phyloP scores from a whole-genome alignment of 1,139 yeast species.

The Geotrichum macrosporum region DNA sequence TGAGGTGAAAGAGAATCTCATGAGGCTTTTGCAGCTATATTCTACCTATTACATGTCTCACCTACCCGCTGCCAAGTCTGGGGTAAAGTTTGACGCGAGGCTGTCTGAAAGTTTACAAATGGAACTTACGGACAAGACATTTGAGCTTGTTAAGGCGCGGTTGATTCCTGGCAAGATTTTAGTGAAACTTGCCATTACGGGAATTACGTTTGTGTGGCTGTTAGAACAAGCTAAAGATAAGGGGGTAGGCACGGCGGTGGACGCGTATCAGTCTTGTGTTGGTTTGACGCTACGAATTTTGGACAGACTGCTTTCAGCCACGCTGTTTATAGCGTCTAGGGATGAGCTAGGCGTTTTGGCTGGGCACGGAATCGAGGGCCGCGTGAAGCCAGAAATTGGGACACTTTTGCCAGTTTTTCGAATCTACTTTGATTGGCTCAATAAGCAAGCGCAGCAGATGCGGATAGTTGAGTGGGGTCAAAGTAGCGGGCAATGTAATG shows the following conservation, averaged over 20 bases:
- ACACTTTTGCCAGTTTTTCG: slow-evolving; percentile 16
- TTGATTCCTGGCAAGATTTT: slow-evolving; percentile 12
- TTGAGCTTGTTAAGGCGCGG: slow-evolving; percentile 13
- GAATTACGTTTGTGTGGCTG: slow-evolving; percentile 18
- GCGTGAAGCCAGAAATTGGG: background rate
- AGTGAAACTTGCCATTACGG: slow-evolving; percentile 17
- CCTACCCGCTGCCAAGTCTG: background rate
- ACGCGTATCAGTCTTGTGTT: slow-evolving; percentile 6
- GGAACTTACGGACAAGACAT: slow-evolving; percentile 18
- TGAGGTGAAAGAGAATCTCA: slow-evolving; percentile 14
- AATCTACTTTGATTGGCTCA: slow-evolving; percentile 20
- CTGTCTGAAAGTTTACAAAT: slow-evolving; percentile 8
- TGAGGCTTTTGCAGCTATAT: slow-evolving; percentile 18
- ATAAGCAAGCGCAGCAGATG: slow-evolving; percentile 15
- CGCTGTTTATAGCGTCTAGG: background rate
- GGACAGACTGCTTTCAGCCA: slow-evolving; percentile 15
- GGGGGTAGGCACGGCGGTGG: background rate
- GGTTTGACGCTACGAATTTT: slow-evolving; percentile 14
- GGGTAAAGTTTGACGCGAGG: background rate
- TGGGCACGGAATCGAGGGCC: background rate
- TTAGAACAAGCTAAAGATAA: slow-evolving; percentile 12
- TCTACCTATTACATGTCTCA: slow-evolving; percentile 15
- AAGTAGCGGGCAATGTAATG: slow-evolving; percentile 8
- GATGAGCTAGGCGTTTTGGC: slow-evolving; percentile 7
- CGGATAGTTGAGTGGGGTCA: slow-evolving; percentile 14